Percentiles rank a stretch among this genome's conserved stretches.
Conservation (phyloP, 2,329 filamentous ascomycete genomes). For the Cytospora piceicola region DNA sequence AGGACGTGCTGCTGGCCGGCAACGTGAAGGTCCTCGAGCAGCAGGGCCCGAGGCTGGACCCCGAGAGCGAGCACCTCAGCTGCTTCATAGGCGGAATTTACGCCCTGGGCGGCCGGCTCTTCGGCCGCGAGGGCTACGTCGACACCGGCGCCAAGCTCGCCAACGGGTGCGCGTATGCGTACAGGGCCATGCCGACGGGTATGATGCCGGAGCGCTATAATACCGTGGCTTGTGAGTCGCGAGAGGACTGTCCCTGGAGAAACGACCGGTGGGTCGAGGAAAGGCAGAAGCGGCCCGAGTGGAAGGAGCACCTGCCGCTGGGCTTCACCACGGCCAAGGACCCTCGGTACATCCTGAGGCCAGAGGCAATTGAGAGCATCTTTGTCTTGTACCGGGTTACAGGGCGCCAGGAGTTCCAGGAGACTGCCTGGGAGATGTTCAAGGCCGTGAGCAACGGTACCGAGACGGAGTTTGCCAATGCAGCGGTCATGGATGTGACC, state of each 20-base stretch:
- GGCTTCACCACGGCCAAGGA: slow-evolving; percentile 66
- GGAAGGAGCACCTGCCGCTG: slow-evolving; percentile 43
- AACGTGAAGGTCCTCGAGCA: slow-evolving; percentile 36
- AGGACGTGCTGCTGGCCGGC: slow-evolving; percentile 65
- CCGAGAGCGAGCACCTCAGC: slow-evolving; percentile 59
- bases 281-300: slow-evolving; percentile 31
- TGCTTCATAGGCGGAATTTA: slow-evolving; percentile 76
- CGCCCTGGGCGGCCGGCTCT: slow-evolving; percentile 66
- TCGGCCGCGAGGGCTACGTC: slow-evolving; percentile 57
- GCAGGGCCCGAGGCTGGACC: slow-evolving; percentile 40
- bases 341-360: slow-evolving; percentile 52
- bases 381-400: slow-evolving; percentile 60
- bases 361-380: slow-evolving; percentile 43
- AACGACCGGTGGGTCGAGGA: slow-evolving; percentile 38
- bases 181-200: slow-evolving; percentile 58
- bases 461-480: slow-evolving; percentile 51
- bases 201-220: slow-evolving; percentile 64
- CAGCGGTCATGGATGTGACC: slow-evolving; percentile 56
- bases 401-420: slow-evolving; percentile 50
- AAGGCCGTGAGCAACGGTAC: slow-evolving; percentile 50
- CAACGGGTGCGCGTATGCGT: slow-evolving; percentile 66
- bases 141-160: slow-evolving; percentile 60
- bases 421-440: slow-evolving; percentile 59
- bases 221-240: slow-evolving; percentile 45
- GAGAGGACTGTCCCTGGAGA: slow-evolving; percentile 50